Evolutionary conservation across 83 land plant genomes (phyloP), one percentile per base, ranked within the genome.

Genomic region (Picea engelmannii): DNA sequence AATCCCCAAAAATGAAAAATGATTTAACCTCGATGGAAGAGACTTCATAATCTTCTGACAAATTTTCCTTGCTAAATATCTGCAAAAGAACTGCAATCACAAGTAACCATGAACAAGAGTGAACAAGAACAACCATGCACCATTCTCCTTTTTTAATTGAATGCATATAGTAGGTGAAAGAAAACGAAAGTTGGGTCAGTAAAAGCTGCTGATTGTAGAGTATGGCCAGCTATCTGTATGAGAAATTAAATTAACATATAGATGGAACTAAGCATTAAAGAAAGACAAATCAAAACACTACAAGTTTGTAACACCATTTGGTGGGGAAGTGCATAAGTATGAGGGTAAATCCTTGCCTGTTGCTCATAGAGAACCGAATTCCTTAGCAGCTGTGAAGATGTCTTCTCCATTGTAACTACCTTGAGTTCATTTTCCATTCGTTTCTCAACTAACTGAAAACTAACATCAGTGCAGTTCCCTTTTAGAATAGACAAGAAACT

Each of bases 351-450:
- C n/a, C n/a, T n/a, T n/a, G 2, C 7, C 62, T 75, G 62, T 83
- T 87, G 86, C 79, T 92, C 94, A 73, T 92, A 86, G 1, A 89
- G 66, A 23, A 71, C 78, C 17, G 85, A 79, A 69, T 88, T 84
- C 23, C 63, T 66, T 6, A 92, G 82, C 67, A 92, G 84, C 44
- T 79, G 85, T 49, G 60, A 42, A 76, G 94, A 88, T 80, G 85
- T 90, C 4, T 84, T 61, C 13, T 78, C 81, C 16, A 84, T 24
- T 24, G 82, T 81, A 3, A 83, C 84, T 73, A 63, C 64, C 61
- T 55, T 79, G n/a, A n/a, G 63, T 20, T 62, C 62, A 10, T 79
- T 63, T 49, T 63, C 24, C 25, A 20, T 73, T 21, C 21, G 24
- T 73, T 76, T 67, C 16, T 60, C 65, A 15, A 18, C 20, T 5